Percentiles rank a stretch among this genome's conserved stretches.
Conservation (phyloP, 129 eudicot genomes). For the Chrysanthemum makinoi region DNA sequence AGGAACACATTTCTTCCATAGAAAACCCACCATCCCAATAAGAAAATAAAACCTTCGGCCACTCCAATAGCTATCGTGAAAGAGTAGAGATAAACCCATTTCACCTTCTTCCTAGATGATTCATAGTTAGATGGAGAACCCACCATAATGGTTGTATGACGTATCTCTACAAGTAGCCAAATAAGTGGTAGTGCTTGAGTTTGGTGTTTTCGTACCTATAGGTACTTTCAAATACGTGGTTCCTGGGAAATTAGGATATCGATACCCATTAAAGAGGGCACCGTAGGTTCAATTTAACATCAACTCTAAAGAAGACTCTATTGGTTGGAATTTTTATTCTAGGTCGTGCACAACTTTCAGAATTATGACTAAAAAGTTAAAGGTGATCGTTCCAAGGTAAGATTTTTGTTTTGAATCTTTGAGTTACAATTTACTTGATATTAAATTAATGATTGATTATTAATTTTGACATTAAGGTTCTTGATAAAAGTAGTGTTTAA, state of each 20-base stretch:
- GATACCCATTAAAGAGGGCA: not conserved
- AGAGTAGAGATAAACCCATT: not conserved
- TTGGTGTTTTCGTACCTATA: not conserved
- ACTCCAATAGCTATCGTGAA: not conserved
- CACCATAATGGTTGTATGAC: not conserved
- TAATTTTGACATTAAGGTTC: too few relatives aligned
- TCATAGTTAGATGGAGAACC: not conserved
- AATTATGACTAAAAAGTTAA: too few relatives aligned
- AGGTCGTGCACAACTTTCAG: too few relatives aligned
- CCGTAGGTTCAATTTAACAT: too few relatives aligned
- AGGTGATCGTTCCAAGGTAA: too few relatives aligned
- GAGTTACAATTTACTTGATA: too few relatives aligned
- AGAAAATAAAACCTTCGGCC: not conserved
- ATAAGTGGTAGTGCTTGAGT: not conserved
- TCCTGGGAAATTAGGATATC: not conserved
- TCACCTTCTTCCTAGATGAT: not conserved
- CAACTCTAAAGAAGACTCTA: too few relatives aligned
- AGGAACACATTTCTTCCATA: not conserved
- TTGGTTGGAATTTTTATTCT: too few relatives aligned
- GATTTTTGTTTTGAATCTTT: too few relatives aligned
- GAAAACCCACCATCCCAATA: not conserved
- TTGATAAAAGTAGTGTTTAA: too few relatives aligned
- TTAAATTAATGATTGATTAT: too few relatives aligned
- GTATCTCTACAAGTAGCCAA: not conserved
- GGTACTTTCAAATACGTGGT: not conserved